phyloP scores from a whole-genome alignment of 345 rosid species.

The Eucalyptus leucophloia region DNA sequence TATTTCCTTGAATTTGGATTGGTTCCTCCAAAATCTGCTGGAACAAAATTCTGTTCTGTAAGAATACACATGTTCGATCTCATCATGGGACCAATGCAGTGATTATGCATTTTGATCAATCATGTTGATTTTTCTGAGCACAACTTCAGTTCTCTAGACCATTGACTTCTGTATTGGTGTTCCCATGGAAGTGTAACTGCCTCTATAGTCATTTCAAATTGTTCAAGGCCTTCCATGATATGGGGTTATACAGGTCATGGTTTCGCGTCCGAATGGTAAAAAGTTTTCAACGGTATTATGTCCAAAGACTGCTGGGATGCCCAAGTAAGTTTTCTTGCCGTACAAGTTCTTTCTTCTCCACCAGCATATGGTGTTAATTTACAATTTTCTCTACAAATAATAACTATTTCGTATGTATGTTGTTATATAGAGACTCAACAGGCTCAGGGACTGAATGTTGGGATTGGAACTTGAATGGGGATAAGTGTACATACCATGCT shows the following conservation, averaged over 20 bases:
- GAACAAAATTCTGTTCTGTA: background rate
- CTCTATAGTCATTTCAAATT: background rate
- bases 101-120: background rate
- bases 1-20: background rate
- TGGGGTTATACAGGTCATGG: conserved; percentile 45
- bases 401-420: background rate
- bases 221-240: background rate
- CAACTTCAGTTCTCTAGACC: background rate
- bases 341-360: background rate
- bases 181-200: background rate
- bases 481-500: conserved; percentile 83
- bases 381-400: background rate
- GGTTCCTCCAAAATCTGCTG: background rate
- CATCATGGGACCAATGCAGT: background rate
- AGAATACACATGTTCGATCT: background rate
- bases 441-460: conserved; percentile 54
- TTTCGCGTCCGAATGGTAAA: conserved; percentile 61
- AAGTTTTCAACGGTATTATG: conserved; percentile 75
- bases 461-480: conserved; percentile 92
- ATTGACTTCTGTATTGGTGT: background rate
- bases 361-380: background rate
- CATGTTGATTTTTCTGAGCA: background rate
- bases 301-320: conserved; percentile 28
- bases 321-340: conserved; percentile 27
- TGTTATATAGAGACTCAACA: conserved; percentile 10